Percentiles rank a stretch among this genome's conserved stretches.
phyloP scores from a whole-genome alignment of 176 grass and related monocot species.

The Triticum urartu region DNA sequence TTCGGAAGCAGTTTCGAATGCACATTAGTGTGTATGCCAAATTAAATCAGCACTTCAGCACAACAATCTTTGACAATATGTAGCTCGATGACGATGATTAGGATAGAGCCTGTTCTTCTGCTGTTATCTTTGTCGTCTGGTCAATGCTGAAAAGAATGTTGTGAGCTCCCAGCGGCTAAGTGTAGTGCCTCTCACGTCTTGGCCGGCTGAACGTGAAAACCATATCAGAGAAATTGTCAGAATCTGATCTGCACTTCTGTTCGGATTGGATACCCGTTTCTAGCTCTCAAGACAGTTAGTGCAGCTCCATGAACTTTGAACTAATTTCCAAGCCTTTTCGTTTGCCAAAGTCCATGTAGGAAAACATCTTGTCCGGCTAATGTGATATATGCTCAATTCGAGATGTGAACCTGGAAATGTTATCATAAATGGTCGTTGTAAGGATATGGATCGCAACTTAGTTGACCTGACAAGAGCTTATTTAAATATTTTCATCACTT shows the following conservation, averaged over 20 bases:
- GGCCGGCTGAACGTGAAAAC: not conserved
- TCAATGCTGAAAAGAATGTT: not conserved
- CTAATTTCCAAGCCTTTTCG: not conserved
- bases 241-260: not conserved
- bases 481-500: not conserved
- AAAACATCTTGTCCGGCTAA: not conserved
- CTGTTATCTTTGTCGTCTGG: not conserved
- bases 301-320: conserved; percentile 23
- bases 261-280: not conserved
- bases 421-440: not conserved
- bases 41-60: not conserved
- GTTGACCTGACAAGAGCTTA: not conserved
- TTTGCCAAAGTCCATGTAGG: not conserved
- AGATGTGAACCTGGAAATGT: not conserved
- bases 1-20: not conserved
- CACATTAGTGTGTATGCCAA: not conserved
- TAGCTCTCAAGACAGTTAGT: conserved; percentile 15
- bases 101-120: not conserved
- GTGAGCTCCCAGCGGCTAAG: not conserved
- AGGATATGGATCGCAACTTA: not conserved
- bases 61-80: not conserved
- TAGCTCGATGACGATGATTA: not conserved
- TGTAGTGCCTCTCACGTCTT: conserved; percentile 7
- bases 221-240: not conserved
- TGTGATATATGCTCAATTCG: not conserved